A percentile compares a stretch with the other conserved stretches of the same genome.
phyloP scores from a whole-genome alignment of 805 yeast genomes.

The Candida piceae region DNA sequence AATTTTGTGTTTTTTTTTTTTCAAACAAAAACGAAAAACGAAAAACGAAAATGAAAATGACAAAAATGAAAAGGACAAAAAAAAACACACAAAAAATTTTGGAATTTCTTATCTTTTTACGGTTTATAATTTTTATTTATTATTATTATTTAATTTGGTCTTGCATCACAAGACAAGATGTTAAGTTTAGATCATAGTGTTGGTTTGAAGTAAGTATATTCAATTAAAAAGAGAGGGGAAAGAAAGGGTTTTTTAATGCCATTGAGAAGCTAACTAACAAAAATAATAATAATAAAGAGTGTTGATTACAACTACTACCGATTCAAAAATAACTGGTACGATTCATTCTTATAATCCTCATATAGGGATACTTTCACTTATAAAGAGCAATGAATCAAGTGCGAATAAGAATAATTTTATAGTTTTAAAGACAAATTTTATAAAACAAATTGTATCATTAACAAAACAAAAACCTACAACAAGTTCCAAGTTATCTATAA shows the following conservation, averaged over 20 bases:
- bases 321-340: conserved; percentile 53
- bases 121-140: no score
- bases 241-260: no score
- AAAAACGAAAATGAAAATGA: no score
- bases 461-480: conserved; percentile 33
- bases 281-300: no score
- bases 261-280: no score
- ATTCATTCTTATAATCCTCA: conserved; percentile 57
- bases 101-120: no score
- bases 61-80: no score
- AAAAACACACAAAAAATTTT: no score
- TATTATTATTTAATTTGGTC: no score
- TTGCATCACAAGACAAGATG: conserved; percentile 11
- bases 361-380: conserved; percentile 36
- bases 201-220: conserved; percentile 29
- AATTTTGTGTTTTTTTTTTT: no score
- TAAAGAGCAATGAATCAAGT: conserved; percentile 23
- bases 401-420: conserved; percentile 32
- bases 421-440: conserved; percentile 51
- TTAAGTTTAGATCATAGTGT: conserved; percentile 29
- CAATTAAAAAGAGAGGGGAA: not conserved
- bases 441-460: conserved; percentile 45
- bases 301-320: conserved; percentile 54
- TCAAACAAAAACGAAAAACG: no score
- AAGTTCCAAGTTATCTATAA: conserved; percentile 8